Evolutionary conservation across 1,139 yeast species (phyloP).

Genomic region (Hansenula sp.): DNA sequence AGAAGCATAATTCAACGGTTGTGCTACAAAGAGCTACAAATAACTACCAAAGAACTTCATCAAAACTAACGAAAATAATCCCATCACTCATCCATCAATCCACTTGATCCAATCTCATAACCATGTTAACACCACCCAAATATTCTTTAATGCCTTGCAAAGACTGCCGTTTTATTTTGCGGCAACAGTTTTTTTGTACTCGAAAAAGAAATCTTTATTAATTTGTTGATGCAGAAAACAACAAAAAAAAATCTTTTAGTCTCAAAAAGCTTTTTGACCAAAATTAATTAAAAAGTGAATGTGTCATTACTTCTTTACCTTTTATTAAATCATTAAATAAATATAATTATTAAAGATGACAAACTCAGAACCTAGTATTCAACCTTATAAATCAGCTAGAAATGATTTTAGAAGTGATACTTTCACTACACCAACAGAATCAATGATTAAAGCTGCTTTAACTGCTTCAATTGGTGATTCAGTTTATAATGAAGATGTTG

Average conservation of each 20-base stretch:
- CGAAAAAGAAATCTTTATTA: no score
- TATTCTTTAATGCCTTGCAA: no score
- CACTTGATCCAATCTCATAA: no score
- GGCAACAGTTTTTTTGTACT: no score
- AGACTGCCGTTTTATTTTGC: background rate
- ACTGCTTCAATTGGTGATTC: conserved; percentile 77
- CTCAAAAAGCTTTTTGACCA: background rate
- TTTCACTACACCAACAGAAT: conserved; percentile 82
- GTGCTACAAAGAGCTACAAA: no score
- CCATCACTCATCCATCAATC: no score
- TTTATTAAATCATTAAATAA: no score
- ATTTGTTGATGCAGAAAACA: no score
- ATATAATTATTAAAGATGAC: background rate
- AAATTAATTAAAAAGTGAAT: background rate
- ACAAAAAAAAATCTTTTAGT: background rate
- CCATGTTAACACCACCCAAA: no score
- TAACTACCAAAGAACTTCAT: no score
- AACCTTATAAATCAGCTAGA: conserved; percentile 29
- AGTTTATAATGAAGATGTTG: conserved; percentile 79
- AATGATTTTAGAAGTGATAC: conserved; percentile 83
- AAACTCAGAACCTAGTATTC: background rate
- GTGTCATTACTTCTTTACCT: background rate
- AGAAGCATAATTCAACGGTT: no score
- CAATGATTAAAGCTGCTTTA: conserved; percentile 64
- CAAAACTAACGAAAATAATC: no score